phyloP scores from a whole-genome alignment of 225 moss, liverwort and hornwort genomes.

The Anthoceros angustus region DNA sequence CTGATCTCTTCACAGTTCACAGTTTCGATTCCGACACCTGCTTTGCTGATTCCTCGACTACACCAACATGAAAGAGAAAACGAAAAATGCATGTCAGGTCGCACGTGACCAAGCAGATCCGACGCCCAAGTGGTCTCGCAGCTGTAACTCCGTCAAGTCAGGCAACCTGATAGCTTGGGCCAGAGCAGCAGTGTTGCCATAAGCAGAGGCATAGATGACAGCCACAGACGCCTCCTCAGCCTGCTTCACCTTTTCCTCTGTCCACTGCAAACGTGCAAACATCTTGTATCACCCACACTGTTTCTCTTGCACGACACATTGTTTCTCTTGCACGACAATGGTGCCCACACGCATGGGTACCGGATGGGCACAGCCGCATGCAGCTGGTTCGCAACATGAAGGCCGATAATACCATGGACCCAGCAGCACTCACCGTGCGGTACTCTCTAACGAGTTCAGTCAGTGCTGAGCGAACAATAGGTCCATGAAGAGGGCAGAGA shows the following conservation, averaged over 20 bases:
- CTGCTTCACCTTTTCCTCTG: constrained; percentile 49
- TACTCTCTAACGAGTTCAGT: constrained; percentile 91
- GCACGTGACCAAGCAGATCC: no score
- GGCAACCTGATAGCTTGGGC: constrained; percentile 65
- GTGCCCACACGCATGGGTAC: no score
- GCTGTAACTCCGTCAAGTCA: no score
- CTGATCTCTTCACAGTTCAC: constrained; percentile 63
- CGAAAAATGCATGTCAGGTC: background rate
- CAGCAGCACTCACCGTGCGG: constrained; percentile 31
- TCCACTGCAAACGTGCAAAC: constrained; percentile 44
- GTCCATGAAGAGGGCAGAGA: constrained; percentile 85
- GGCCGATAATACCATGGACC: no score
- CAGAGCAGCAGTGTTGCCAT: constrained; percentile 86
- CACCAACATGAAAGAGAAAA: constrained; percentile 1
- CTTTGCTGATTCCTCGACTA: constrained; percentile 88
- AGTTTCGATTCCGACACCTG: constrained; percentile 83
- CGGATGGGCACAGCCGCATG: no score
- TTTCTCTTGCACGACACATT: background rate
- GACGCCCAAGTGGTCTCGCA: no score
- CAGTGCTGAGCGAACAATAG: constrained; percentile 67
- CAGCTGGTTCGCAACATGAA: no score
- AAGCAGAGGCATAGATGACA: constrained; percentile 85
- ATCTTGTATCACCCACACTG: background rate
- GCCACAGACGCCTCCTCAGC: constrained; percentile 60
- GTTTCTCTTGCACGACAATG: background rate